Evolutionary conservation across 2,329 filamentous ascomycete species (phyloP).

Genomic region (Penicillium sp.): DNA sequence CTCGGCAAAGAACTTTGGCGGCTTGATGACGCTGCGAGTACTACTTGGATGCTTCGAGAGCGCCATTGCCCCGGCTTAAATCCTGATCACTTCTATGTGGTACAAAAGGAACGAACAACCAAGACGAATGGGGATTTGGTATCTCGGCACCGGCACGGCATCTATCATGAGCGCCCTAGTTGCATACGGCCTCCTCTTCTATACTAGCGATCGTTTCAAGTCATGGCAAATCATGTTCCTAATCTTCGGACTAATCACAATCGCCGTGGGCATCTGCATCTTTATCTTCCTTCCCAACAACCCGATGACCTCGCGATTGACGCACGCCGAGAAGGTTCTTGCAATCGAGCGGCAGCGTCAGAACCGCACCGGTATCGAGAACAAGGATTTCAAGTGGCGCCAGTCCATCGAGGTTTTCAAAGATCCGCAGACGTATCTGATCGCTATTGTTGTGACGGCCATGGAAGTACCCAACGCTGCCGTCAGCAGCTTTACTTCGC

Average conservation of each 20-base stretch:
- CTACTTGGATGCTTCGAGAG: conserved; percentile 62
- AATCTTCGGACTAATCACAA: conserved; percentile 52
- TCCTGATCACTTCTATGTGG: conserved; percentile 63
- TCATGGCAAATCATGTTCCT: conserved; percentile 60
- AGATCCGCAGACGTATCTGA: conserved; percentile 53
- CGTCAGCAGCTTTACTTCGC: conserved; percentile 51
- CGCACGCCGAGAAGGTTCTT: conserved; percentile 45
- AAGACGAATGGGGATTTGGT: conserved; percentile 65
- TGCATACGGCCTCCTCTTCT: conserved; percentile 63
- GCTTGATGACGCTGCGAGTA: conserved; percentile 57
- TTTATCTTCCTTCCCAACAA: conserved; percentile 50
- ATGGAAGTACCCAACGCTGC: conserved; percentile 51
- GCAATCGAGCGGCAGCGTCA: conserved; percentile 51
- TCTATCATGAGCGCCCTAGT: conserved; percentile 61
- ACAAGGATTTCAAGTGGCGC: conserved; percentile 55
- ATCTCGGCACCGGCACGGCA: conserved; percentile 62
- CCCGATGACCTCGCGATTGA: conserved; percentile 48
- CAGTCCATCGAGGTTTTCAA: conserved; percentile 55
- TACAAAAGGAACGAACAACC: conserved; percentile 64
- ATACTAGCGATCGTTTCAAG: conserved; percentile 48
- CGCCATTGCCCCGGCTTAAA: conserved; percentile 61
- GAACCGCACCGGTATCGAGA: conserved; percentile 59
- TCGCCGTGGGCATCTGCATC: conserved; percentile 46
- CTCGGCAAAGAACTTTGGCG: conserved; percentile 58
- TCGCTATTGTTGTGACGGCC: conserved; percentile 43